Conservation (phyloP, 2,329 filamentous ascomycete genomes). For the Plectosphaerella cucumerina region DNA sequence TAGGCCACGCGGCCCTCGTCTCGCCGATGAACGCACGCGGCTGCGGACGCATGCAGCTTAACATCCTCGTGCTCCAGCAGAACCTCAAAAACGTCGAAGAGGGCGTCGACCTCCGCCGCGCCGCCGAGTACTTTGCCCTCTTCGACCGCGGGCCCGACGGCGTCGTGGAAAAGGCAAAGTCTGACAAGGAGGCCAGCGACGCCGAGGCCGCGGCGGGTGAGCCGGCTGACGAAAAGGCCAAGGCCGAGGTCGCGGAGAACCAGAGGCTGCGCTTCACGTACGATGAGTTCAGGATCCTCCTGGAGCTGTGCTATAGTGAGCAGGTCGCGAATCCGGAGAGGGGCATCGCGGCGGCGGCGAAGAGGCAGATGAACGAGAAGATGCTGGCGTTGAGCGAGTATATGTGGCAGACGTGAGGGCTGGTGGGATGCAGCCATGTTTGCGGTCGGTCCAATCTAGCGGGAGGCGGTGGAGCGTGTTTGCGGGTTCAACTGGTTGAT, state of each 20-base stretch:
- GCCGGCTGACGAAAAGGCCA: conserved; percentile 18
- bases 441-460: too few relatives aligned
- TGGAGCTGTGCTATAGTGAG: conserved; percentile 67
- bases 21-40: conserved; percentile 82
- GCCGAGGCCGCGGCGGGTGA: conserved; percentile 29
- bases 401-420: conserved; percentile 58
- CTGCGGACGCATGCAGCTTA: conserved; percentile 83
- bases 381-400: conserved; percentile 66
- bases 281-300: conserved; percentile 61
- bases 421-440: conserved; percentile 4
- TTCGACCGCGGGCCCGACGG: conserved; percentile 63
- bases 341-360: conserved; percentile 62
- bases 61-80: conserved; percentile 92
- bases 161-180: conserved; percentile 59
- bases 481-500: neutral
- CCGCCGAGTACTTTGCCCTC: conserved; percentile 65
- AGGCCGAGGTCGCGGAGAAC: conserved; percentile 18
- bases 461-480: too few relatives aligned
- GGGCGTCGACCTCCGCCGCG: conserved; percentile 58
- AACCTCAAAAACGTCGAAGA: conserved; percentile 91
- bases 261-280: conserved; percentile 45
- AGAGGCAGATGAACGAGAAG: conserved; percentile 67
- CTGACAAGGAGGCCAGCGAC: conserved; percentile 51
- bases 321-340: conserved; percentile 62
- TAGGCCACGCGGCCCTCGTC: conserved; percentile 66